Percentiles rank a stretch among this genome's conserved stretches.
These are phyloP conservation scores for Apophysomyces ossiformis DNA, from an alignment of 371 early-diverging fungal species.

Conservation along the genomic window DNA sequence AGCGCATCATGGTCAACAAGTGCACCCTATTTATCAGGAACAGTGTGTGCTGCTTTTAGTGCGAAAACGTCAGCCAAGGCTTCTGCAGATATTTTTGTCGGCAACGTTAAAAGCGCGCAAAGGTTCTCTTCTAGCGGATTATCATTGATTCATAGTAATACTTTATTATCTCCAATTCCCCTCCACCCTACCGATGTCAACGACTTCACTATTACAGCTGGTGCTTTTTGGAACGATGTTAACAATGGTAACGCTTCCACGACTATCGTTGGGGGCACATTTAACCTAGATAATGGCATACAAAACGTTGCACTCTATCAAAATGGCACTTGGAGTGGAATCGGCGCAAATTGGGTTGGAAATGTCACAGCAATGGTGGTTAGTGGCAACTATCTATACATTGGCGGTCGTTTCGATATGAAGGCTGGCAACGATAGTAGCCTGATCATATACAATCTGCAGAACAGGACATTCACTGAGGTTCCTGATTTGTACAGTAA, in stretches of 20 bases:
- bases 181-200: conserved; percentile 31
- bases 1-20: conserved; percentile 20
- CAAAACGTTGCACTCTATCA: conserved; percentile 49
- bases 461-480: conserved; percentile 24
- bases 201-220: conserved; percentile 30
- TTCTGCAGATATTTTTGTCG: conserved; percentile 31
- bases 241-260: conserved; percentile 25
- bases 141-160: conserved; percentile 28
- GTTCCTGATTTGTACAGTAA: conserved; percentile 36
- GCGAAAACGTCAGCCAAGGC: background rate
- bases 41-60: conserved; percentile 18
- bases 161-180: conserved; percentile 28
- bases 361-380: conserved; percentile 35
- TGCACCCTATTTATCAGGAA: conserved; percentile 36
- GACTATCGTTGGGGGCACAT: conserved; percentile 49
- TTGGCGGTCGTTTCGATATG: conserved; percentile 52
- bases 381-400: conserved; percentile 45
- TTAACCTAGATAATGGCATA: conserved; percentile 29
- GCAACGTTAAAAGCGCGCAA: conserved; percentile 43
- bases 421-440: conserved; percentile 17
- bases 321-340: conserved; percentile 45
- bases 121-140: conserved; percentile 39
- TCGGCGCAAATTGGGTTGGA: conserved; percentile 49
- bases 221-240: conserved; percentile 35
- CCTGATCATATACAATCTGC: conserved; percentile 47